A percentile compares a stretch with the other conserved stretches of the same genome.
phyloP scores from a whole-genome alignment of 2,329 filamentous ascomycete species.

The Aspergillus puulaauensis region DNA sequence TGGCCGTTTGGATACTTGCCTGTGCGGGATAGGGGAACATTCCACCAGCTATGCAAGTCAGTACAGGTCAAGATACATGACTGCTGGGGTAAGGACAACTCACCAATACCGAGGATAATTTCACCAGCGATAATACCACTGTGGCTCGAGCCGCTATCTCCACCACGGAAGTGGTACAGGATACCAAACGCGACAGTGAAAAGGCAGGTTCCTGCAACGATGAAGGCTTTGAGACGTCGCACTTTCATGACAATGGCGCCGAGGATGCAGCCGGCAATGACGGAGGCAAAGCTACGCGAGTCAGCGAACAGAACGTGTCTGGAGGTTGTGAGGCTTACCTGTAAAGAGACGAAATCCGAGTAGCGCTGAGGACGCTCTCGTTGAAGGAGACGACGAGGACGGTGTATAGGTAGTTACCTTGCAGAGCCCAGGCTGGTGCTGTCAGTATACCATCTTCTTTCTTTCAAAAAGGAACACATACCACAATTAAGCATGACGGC shows the following conservation, averaged over 20 bases:
- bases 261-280: conserved; percentile 57
- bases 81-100: background rate
- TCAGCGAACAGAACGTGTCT: background rate
- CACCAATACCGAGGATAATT: conserved; percentile 59
- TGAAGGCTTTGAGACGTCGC: conserved; percentile 63
- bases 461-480: conserved; percentile 25
- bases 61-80: too few relatives aligned
- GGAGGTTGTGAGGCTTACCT: conserved; percentile 20
- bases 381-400: conserved; percentile 62
- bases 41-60: conserved; percentile 48
- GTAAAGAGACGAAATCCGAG: conserved; percentile 62
- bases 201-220: conserved; percentile 58
- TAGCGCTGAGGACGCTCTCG: conserved; percentile 57
- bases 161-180: conserved; percentile 63
- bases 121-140: conserved; percentile 63
- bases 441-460: conserved; percentile 12
- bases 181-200: conserved; percentile 67
- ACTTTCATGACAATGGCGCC: conserved; percentile 59
- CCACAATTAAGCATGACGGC: conserved; percentile 35
- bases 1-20: conserved; percentile 52
- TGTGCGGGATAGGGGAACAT: conserved; percentile 58
- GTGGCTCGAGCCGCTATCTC: conserved; percentile 42
- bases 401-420: conserved; percentile 65
- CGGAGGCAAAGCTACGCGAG: conserved; percentile 48
- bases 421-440: conserved; percentile 56